Base-by-base conservation (phyloP, 75 land plant species). In the Sequoiadendron giganteum region DNA sequence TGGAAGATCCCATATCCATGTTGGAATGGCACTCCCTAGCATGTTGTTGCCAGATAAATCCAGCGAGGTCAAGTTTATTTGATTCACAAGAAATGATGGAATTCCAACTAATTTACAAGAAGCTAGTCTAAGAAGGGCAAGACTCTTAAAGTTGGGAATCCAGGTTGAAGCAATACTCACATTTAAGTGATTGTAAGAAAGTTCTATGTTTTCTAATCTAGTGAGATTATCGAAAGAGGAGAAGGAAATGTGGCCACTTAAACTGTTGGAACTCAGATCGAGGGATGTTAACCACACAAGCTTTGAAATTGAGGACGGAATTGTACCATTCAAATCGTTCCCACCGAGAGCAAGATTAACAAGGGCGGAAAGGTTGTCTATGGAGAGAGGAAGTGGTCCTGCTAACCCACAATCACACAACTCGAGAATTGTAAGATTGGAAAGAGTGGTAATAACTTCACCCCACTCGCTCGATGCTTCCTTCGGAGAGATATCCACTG, bases 51-150 rank as follows among this genome's bases (percentile, higher is more conserved):
- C 52, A 10, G 87, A 54, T 58, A 86, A 72, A 10, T 54, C 38
- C 87, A 86, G 32, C 32, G 1, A 30, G 0, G 0, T 3, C 25
- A 86, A 13, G 87, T 39, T 55, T 5, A 14, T 21, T 16, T 45
- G 49, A 76, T 34, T 84, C 65, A 49, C 87, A 89, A 55, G 88
- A 65, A 47, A 49, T 87, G 10, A 40, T 30, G 14, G 91, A 89
- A 48, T 87, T 88, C 18, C 15, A 39, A 2, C 89, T 89, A 21
- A 83, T 58, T 82, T 88, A 77, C 34, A 30, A 42, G 43, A 42
- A 42, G 43, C 43, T 3, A 42, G 43, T 42, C 4, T 42, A 42
- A 42, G 43, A 42, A 0, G 4, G 43, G 1, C 43, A 42, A 42
- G 43, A 42, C 43, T 42, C 43, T 42, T 3, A 42, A 42, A 42